Conservation (phyloP, 2,329 filamentous ascomycete genomes). For the Colletotrichum sp. region DNA sequence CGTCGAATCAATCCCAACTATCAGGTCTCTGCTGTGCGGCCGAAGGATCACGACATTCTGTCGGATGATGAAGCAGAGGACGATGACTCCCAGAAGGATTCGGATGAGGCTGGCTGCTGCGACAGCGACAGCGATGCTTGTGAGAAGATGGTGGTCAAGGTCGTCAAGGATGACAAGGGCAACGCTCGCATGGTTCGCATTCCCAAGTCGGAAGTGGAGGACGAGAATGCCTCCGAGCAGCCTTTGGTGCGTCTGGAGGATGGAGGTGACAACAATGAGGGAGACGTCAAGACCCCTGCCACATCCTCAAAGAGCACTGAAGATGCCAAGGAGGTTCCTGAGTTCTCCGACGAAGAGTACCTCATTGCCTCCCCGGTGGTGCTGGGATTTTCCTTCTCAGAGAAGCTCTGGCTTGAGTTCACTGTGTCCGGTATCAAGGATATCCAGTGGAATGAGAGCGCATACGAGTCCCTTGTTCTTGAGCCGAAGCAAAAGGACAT, state of each 20-base stretch:
- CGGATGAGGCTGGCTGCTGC: slow-evolving; percentile 40
- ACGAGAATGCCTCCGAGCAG: slow-evolving; percentile 49
- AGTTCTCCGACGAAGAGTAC: slow-evolving; percentile 83
- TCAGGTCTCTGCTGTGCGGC: slow-evolving; percentile 73
- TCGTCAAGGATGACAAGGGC: slow-evolving; percentile 51
- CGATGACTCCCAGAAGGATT: slow-evolving; percentile 43
- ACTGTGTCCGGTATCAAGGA: slow-evolving; percentile 79
- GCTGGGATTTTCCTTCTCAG: slow-evolving; percentile 84
- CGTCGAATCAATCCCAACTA: slow-evolving; percentile 89
- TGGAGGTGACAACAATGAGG: slow-evolving; percentile 20
- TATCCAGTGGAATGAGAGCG: slow-evolving; percentile 83
- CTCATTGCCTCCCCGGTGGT: slow-evolving; percentile 85
- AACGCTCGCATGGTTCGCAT: slow-evolving; percentile 30
- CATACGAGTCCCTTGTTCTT: slow-evolving; percentile 83
- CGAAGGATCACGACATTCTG: slow-evolving; percentile 70
- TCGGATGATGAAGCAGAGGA: slow-evolving; percentile 54
- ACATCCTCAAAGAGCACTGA: slow-evolving; percentile 24
- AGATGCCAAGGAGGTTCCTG: slow-evolving; percentile 42
- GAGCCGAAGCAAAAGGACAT: slow-evolving; percentile 65
- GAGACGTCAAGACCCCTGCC: slow-evolving; percentile 28
- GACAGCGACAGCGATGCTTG: slow-evolving; percentile 45
- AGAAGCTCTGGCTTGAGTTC: slow-evolving; percentile 92
- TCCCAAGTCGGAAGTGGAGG: slow-evolving; percentile 38
- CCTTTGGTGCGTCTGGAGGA: slow-evolving; percentile 49
- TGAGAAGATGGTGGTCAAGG: slow-evolving; percentile 54